Percentiles rank a stretch among this genome's conserved stretches.
phyloP scores from a whole-genome alignment of 352 stramenopile species.

The Globisporangium okanoganense region DNA sequence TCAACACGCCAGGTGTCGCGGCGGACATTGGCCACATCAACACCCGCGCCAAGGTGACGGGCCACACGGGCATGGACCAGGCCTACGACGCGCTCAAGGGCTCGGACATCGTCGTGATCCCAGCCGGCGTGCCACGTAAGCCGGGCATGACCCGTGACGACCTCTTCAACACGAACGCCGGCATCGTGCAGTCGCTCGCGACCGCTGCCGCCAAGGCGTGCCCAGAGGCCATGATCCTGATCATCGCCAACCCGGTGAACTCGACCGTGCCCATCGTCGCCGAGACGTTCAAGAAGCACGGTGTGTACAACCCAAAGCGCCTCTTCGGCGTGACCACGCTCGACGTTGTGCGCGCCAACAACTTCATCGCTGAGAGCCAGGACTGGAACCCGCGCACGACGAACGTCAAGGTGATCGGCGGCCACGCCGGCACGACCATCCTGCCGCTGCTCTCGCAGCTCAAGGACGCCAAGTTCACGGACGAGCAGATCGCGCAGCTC shows the following conservation, averaged over 20 bases:
- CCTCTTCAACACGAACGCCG: constrained; percentile 95
- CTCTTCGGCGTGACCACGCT: constrained; percentile 98
- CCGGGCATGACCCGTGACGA: constrained; percentile 96
- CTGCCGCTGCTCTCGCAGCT: constrained; percentile 98
- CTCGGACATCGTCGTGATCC: constrained; percentile 98
- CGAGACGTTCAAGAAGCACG: constrained; percentile 96
- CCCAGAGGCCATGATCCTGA: constrained; percentile 94
- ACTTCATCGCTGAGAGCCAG: constrained; percentile 88
- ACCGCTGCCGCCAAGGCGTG: constrained; percentile 93
- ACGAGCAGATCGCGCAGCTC: constrained; percentile 93
- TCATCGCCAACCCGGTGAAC: constrained; percentile 99
- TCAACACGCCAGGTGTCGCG: constrained; percentile 97
- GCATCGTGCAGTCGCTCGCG: constrained; percentile 96
- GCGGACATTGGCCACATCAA: constrained; percentile 96
- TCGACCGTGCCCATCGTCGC: constrained; percentile 99
- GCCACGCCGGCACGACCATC: constrained; percentile 99
- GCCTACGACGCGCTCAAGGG: constrained; percentile 67
- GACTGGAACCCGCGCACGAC: constrained; percentile 70
- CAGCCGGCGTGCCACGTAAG: constrained; percentile 98
- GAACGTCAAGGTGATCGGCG: constrained; percentile 96
- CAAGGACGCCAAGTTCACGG: constrained; percentile 88
- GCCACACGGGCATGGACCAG: constrained; percentile 76
- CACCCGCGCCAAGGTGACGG: constrained; percentile 72
- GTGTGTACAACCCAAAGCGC: constrained; percentile 96
- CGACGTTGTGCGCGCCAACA: constrained; percentile 97